Evolutionary conservation across 2,329 filamentous ascomycete species (phyloP).

Genomic region (Thermothelomyces thermophilus): DNA sequence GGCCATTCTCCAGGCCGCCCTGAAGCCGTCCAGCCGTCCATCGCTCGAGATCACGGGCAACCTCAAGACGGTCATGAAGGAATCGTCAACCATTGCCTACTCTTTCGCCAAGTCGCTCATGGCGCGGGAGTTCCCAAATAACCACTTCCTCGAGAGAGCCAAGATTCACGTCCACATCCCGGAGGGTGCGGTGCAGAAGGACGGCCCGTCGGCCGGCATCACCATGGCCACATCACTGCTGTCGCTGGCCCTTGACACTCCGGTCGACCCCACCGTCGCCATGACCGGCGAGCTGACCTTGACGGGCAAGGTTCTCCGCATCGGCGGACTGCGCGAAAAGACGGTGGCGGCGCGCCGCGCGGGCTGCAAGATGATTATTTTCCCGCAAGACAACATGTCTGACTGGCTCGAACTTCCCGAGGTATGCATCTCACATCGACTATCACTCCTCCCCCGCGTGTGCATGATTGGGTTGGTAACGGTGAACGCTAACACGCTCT

Average conservation of each 20-base stretch:
- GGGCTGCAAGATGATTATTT: conserved; percentile 87
- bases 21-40: conserved; percentile 67
- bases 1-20: conserved; percentile 81
- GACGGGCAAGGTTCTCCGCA: conserved; percentile 91
- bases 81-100: conserved; percentile 91
- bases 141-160: conserved; percentile 93
- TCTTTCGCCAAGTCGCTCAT: conserved; percentile 89
- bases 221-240: conserved; percentile 96
- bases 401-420: conserved; percentile 97
- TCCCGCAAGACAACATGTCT: conserved; percentile 89
- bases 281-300: conserved; percentile 98
- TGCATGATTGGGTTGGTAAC: neutral
- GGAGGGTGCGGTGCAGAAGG: conserved; percentile 92
- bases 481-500: conserved; percentile 12
- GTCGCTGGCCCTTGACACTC: conserved; percentile 71
- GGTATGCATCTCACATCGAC: conserved; percentile 49
- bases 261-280: conserved; percentile 78
- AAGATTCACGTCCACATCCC: conserved; percentile 94
- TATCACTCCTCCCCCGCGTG: neutral
- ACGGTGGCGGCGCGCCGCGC: conserved; percentile 90
- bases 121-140: conserved; percentile 77
- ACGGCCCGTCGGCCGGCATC: conserved; percentile 87
- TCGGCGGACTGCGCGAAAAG: conserved; percentile 92
- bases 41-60: conserved; percentile 90
- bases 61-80: conserved; percentile 95